Conservation (phyloP, 257 asterid genomes). For the Avicennia marina region DNA sequence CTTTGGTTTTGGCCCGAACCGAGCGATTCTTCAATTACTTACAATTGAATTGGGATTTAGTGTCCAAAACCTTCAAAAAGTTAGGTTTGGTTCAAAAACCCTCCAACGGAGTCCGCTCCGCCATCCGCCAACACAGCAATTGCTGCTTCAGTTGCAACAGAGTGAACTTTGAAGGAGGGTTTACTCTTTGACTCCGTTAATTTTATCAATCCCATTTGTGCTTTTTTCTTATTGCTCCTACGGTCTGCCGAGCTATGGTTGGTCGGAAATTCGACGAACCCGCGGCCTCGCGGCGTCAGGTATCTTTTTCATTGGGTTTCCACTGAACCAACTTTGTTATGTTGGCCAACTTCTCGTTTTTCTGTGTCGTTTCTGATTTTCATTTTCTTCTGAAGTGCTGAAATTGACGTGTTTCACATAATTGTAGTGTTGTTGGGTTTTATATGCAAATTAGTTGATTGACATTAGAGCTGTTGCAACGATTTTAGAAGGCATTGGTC, state of each 20-base stretch:
- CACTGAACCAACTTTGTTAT: neutral
- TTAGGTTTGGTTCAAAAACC: conserved; percentile 14
- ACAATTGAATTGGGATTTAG: too few species aligned
- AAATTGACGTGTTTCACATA: neutral
- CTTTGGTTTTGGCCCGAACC: too few species aligned
- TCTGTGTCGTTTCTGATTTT: neutral
- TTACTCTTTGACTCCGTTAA: neutral
- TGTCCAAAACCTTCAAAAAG: neutral
- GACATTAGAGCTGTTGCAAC: conserved; percentile 20
- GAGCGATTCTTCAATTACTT: too few species aligned
- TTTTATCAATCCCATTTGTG: neutral
- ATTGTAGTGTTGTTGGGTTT: neutral
- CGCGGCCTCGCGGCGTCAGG: conserved; percentile 39
- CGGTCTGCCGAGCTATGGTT: conserved; percentile 34
- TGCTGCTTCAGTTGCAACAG: conserved; percentile 13
- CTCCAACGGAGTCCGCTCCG: neutral
- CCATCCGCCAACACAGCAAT: neutral
- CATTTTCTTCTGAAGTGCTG: neutral
- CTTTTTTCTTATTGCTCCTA: neutral
- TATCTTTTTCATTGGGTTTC: conserved; percentile 16
- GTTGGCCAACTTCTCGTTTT: neutral
- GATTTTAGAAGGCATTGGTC: conserved; percentile 60
- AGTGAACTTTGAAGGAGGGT: neutral
- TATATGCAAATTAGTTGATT: neutral
- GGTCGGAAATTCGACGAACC: conserved; percentile 35